A percentile compares a stretch with the other conserved stretches of the same genome.
These are phyloP conservation scores for Eucalyptus lansdowneana DNA, from an alignment of 345 rosid species.

Conservation along the genomic window DNA sequence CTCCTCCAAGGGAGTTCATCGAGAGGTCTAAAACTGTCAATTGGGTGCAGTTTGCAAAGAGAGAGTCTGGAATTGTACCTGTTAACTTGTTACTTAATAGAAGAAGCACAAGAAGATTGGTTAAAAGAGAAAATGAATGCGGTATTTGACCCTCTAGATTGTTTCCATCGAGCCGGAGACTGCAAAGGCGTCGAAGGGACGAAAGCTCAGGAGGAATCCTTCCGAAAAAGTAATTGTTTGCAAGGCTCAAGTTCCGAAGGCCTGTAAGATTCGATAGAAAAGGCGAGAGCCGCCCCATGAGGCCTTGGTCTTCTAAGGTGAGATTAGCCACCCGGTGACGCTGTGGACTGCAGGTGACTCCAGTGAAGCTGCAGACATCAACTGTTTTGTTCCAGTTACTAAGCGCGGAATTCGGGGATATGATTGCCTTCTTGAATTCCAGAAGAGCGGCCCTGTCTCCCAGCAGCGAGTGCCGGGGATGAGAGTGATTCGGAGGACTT, in stretches of 20 bases:
- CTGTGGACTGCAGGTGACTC: slow-evolving; percentile 14
- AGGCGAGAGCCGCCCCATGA: slow-evolving; percentile 24
- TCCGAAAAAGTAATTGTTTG: slow-evolving; percentile 21
- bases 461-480: slow-evolving; percentile 8
- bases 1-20: slow-evolving; percentile 19
- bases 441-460: slow-evolving; percentile 40
- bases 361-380: slow-evolving; percentile 28
- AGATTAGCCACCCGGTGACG: slow-evolving; percentile 17
- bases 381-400: slow-evolving; percentile 23
- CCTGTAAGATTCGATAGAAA: slow-evolving; percentile 29
- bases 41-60: slow-evolving; percentile 17
- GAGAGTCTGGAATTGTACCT: background rate
- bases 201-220: slow-evolving; percentile 27
- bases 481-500: background rate
- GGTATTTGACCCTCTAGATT: slow-evolving; percentile 26
- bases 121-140: slow-evolving; percentile 8
- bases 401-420: slow-evolving; percentile 9
- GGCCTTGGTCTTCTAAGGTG: background rate
- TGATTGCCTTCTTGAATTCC: slow-evolving; percentile 16
- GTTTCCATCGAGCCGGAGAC: slow-evolving; percentile 9
- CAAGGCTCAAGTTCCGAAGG: slow-evolving; percentile 14
- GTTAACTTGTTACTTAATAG: background rate
- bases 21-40: slow-evolving; percentile 30
- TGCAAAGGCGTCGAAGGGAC: slow-evolving; percentile 10
- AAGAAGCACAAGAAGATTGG: background rate